These are phyloP conservation scores for Alternaria hordeiaustralica DNA, from an alignment of 2,329 filamentous ascomycete species.

Conservation along the genomic window DNA sequence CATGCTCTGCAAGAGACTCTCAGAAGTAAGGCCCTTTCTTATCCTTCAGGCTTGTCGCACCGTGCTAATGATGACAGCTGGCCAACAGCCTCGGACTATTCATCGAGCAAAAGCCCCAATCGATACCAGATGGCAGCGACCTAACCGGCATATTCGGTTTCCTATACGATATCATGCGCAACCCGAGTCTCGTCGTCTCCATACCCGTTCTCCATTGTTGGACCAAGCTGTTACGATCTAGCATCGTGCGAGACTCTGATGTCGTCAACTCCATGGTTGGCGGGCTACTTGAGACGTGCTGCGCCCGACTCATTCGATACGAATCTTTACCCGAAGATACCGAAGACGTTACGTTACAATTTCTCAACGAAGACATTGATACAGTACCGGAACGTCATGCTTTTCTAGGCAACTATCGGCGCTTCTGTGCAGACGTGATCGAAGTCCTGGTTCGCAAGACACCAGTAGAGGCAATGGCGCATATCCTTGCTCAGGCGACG, in stretches of 20 bases:
- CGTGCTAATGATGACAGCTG: slow-evolving; percentile 62
- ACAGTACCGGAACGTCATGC: slow-evolving; percentile 92
- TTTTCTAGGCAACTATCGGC: slow-evolving; percentile 92
- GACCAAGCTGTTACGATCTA: slow-evolving; percentile 79
- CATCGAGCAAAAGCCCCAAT: slow-evolving; percentile 76
- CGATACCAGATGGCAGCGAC: slow-evolving; percentile 70
- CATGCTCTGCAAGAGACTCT: slow-evolving; percentile 88
- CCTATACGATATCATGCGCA: slow-evolving; percentile 78
- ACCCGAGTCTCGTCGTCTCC: slow-evolving; percentile 87
- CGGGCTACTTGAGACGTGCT: slow-evolving; percentile 81
- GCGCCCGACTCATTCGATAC: slow-evolving; percentile 82
- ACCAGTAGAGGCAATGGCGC: slow-evolving; percentile 81
- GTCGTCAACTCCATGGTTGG: slow-evolving; percentile 69
- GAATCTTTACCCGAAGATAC: slow-evolving; percentile 85
- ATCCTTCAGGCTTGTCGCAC: slow-evolving; percentile 4
- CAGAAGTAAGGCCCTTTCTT: slow-evolving; percentile 68
- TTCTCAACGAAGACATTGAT: slow-evolving; percentile 92
- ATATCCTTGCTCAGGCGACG: slow-evolving; percentile 84
- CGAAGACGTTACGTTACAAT: slow-evolving; percentile 78
- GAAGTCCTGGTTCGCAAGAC: slow-evolving; percentile 84
- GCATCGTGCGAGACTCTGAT: slow-evolving; percentile 70
- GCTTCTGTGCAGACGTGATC: slow-evolving; percentile 87
- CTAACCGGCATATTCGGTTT: slow-evolving; percentile 79
- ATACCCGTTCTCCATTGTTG: slow-evolving; percentile 91
- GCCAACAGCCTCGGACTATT: slow-evolving; percentile 85